Conservation (phyloP, 2,329 filamentous ascomycete genomes). For the Coniochaeta sp. region DNA sequence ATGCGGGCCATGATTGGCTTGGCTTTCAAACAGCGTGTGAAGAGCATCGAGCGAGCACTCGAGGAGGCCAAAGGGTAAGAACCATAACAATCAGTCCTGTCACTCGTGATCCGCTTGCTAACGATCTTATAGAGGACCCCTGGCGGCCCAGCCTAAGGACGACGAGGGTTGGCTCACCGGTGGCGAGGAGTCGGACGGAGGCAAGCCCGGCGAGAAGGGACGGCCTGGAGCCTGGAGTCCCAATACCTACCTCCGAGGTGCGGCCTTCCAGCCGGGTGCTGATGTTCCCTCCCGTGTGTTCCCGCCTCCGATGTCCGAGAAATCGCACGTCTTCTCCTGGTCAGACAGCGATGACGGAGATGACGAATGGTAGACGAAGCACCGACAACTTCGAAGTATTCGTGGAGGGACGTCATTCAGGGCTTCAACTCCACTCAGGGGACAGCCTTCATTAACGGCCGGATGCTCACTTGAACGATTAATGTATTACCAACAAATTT, state of each 20-base stretch:
- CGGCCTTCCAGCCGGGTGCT: neutral
- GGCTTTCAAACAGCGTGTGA: conserved; percentile 28
- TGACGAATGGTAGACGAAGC: neutral
- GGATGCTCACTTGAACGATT: neutral
- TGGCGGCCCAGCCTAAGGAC: conserved; percentile 9
- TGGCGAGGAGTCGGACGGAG: conserved; percentile 25
- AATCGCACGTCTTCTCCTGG: neutral
- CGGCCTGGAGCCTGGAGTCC: neutral
- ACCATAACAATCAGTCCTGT: neutral
- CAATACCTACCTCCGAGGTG: neutral
- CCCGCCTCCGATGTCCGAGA: too few relatives aligned
- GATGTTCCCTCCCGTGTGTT: neutral
- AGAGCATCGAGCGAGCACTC: conserved; percentile 13
- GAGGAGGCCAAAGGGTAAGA: conserved; percentile 6
- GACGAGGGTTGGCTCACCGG: conserved; percentile 23
- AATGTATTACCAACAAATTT: neutral
- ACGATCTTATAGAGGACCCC: neutral
- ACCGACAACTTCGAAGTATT: too few relatives aligned
- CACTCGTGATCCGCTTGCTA: neutral
- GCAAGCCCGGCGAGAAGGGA: conserved; percentile 5
- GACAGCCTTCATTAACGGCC: too few relatives aligned
- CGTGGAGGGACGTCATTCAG: too few relatives aligned
- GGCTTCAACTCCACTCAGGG: too few relatives aligned
- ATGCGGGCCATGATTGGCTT: conserved; percentile 66
- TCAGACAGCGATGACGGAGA: neutral